These are phyloP conservation scores for Cynara cardunculus DNA, from an alignment of 129 eudicot genomes.

Conservation along the genomic window DNA sequence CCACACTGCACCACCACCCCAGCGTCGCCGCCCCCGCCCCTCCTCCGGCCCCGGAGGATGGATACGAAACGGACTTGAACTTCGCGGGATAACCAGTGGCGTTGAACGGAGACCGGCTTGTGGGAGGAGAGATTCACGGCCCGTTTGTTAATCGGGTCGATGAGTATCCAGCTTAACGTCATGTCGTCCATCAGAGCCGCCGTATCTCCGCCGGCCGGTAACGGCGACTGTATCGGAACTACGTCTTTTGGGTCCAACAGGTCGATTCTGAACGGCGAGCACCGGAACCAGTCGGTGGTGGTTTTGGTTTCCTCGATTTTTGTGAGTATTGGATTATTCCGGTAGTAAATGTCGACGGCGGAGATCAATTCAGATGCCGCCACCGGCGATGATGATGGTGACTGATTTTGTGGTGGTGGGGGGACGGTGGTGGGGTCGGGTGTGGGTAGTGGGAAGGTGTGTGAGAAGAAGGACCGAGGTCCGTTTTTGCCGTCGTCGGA, in stretches of 20 bases:
- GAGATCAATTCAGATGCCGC: conserved; percentile 49
- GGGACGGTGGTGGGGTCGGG: conserved; percentile 15
- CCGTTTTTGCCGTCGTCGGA: conserved; percentile 34
- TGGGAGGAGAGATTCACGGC: conserved; percentile 65
- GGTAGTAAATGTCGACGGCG: conserved; percentile 63
- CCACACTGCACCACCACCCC: conserved; percentile 40
- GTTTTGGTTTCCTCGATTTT: conserved; percentile 66
- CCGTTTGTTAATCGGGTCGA: conserved; percentile 45
- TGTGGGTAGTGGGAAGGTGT: conserved; percentile 47
- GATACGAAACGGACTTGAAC: conserved; percentile 57
- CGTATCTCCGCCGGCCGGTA: conserved; percentile 23
- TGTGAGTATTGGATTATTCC: conserved; percentile 32
- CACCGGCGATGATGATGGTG: conserved; percentile 17
- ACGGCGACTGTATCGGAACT: conserved; percentile 39
- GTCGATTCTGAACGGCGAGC: conserved; percentile 87
- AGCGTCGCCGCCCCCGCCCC: not conserved
- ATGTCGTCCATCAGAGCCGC: conserved; percentile 26
- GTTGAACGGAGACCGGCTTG: conserved; percentile 57
- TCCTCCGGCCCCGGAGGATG: conserved; percentile 26
- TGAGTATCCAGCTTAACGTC: conserved; percentile 71
- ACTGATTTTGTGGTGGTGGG: not conserved
- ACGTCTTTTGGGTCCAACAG: conserved; percentile 70
- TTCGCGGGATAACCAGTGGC: conserved; percentile 84
- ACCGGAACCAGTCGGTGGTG: conserved; percentile 58
- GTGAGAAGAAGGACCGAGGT: conserved; percentile 58